These are phyloP conservation scores for Euclidium syriacum DNA, from an alignment of 345 rosid genomes.

Conservation along the genomic window DNA sequence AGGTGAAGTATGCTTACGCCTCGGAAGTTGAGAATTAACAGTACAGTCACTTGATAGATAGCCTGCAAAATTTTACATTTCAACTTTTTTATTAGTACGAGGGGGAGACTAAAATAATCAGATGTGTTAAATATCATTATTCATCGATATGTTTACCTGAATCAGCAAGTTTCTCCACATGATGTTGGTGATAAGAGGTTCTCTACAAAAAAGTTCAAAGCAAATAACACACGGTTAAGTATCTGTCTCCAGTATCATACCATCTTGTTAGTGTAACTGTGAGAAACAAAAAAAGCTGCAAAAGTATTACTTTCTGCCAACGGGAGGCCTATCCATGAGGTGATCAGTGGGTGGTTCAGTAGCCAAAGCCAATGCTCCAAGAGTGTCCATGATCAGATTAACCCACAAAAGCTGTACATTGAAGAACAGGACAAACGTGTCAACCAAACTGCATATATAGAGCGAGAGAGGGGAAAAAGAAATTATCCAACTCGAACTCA, in stretches of 20 bases:
- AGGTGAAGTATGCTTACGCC: conserved; percentile 57
- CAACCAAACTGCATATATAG: neutral
- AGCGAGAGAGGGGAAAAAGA: neutral
- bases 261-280: neutral
- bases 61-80: conserved; percentile 41
- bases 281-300: neutral
- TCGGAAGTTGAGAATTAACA: conserved; percentile 64
- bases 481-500: neutral
- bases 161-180: conserved; percentile 96
- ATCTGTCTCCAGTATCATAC: neutral
- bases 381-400: conserved; percentile 97
- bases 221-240: neutral
- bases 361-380: conserved; percentile 97
- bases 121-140: too few species aligned
- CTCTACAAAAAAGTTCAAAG: conserved; percentile 41
- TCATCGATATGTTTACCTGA: conserved; percentile 46
- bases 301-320: conserved; percentile 74
- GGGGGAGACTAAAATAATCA: neutral
- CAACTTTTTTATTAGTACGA: neutral
- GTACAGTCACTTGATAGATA: conserved; percentile 63
- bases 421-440: neutral
- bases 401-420: conserved; percentile 86
- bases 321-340: conserved; percentile 88
- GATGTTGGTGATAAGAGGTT: conserved; percentile 89
- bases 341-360: conserved; percentile 99